These are phyloP conservation scores for Daucus carota DNA, from an alignment of 129 eudicot genomes.

Conservation along the genomic window DNA sequence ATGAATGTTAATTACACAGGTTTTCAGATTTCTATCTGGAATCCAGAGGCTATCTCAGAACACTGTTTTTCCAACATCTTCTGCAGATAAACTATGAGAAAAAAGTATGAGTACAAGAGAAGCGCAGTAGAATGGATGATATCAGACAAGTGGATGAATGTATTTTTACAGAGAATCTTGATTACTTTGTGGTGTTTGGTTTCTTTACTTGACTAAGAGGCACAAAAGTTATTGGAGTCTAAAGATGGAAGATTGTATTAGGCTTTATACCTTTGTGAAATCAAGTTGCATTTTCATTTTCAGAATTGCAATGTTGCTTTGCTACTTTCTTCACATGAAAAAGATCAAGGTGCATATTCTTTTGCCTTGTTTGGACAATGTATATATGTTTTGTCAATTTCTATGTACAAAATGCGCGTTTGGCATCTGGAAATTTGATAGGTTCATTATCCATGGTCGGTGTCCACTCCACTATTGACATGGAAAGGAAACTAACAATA, in stretches of 20 bases:
- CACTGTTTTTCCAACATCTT: neutral
- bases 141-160: constrained; percentile 19
- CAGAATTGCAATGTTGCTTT: neutral
- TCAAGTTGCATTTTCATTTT: constrained; percentile 2
- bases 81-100: too few species aligned
- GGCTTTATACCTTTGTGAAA: constrained; percentile 2
- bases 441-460: neutral
- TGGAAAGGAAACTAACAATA: constrained; percentile 1
- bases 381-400: neutral
- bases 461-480: constrained; percentile 3
- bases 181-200: constrained; percentile 15
- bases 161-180: constrained; percentile 19
- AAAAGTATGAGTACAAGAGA: too few species aligned
- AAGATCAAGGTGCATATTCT: neutral
- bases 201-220: constrained; percentile 16
- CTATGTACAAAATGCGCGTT: neutral
- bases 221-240: constrained; percentile 22
- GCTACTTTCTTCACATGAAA: constrained; percentile 6
- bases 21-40: constrained; percentile 8
- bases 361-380: constrained; percentile 1
- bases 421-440: neutral
- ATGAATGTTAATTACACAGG: constrained; percentile 1
- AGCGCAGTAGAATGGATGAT: constrained; percentile 13
- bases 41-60: neutral
- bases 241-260: constrained; percentile 14